Evolutionary conservation across 108 stramenopile genomes (phyloP).

Genomic region (Fragilaria crotonensis): DNA sequence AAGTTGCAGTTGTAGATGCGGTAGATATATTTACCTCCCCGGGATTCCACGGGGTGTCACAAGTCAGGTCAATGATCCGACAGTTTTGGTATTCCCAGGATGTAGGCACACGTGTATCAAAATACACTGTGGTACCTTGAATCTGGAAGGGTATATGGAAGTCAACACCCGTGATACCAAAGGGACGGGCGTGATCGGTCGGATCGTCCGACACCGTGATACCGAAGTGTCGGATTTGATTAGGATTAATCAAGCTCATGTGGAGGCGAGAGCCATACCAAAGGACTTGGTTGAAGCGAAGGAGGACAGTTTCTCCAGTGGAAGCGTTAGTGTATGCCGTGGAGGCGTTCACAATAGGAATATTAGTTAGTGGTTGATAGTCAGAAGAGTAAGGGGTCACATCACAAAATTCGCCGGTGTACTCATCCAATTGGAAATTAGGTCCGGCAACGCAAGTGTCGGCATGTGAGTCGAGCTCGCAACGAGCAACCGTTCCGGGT

Average conservation of each 20-base stretch:
- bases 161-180: background rate
- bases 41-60: background rate
- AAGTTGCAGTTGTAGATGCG: background rate
- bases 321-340: background rate
- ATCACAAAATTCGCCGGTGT: background rate
- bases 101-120: background rate
- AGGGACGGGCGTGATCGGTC: background rate
- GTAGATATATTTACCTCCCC: no score
- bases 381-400: background rate
- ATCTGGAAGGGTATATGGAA: background rate
- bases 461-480: background rate
- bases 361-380: background rate
- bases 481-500: background rate
- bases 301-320: conserved; percentile 15
- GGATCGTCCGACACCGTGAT: conserved; percentile 5
- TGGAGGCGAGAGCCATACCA: conserved; percentile 11
- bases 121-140: background rate
- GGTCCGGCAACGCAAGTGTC: background rate
- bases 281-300: conserved; percentile 25
- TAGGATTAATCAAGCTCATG: conserved; percentile 22
- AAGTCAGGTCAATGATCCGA: background rate
- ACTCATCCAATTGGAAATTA: background rate
- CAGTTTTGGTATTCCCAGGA: background rate
- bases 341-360: conserved; percentile 25
- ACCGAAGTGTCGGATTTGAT: conserved; percentile 24